Base-by-base conservation (phyloP, 805 yeast species). In the Ogataea paradorogensis region DNA sequence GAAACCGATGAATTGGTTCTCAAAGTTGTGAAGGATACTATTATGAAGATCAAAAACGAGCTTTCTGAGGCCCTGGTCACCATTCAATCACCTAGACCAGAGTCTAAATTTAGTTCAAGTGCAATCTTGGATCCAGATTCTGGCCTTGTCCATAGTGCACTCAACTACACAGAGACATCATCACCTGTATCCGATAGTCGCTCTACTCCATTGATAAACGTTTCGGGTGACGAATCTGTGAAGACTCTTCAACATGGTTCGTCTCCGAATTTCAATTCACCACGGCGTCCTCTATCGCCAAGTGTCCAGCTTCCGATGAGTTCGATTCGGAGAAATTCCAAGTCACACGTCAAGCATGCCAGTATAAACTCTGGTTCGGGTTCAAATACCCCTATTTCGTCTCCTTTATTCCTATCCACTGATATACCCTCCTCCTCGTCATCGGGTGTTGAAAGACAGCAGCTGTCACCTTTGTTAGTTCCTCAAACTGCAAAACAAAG, bases 1-100 rank as follows among this genome's bases (percentile, higher is more conserved):
- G 96, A 90, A 59, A 84, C 88, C 3, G 93, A 88, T 55, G 71
- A 63, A 15, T 65, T 80, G 53, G 89, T 89, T 3, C 61, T 84
- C 20, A 62, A 67, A 26, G 69, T 82, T 1, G 85, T 90, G 3
- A 65, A 71, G 16, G 78, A 79, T 25, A 82, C 93, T 0, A 72
- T 88, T 2, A 60, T 64, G 26, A 76, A 72, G 50, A 81, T 76
- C 9, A 66, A 67, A 38, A 77, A 55, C 21, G 63, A 58, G 35
- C 48, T 52, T 2, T 3, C 11, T 11, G 45, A 41, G 15, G 55
- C 50, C 42, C 45, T 51, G 6, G 14, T 43, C 3, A 29, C 48
- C 3, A 41, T 50, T 11, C 52, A 47, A 14, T 53, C 52, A 3
- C 53, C 58, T 5, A 40, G 46, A 29, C 51, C 57, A 5, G 46